Percentiles rank a stretch among this genome's conserved stretches.
These are phyloP conservation scores for Lasiosphaeriaceae sp. DNA, from an alignment of 495 filamentous ascomycete genomes.

Conservation along the genomic window DNA sequence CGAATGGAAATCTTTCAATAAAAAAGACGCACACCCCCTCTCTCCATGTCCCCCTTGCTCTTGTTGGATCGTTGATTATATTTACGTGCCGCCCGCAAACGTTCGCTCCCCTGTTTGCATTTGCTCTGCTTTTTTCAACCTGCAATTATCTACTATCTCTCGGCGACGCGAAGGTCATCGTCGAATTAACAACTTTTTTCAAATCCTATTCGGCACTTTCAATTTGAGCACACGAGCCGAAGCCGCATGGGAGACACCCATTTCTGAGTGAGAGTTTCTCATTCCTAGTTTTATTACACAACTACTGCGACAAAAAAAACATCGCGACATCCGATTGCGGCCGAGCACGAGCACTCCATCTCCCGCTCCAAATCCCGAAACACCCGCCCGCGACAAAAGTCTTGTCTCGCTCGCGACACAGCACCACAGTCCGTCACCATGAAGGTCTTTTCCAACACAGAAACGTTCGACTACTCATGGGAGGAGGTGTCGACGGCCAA, in stretches of 20 bases:
- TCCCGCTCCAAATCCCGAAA: neutral
- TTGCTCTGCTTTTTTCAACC: neutral
- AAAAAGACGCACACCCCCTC: neutral
- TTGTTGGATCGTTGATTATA: neutral
- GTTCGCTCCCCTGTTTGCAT: too few relatives aligned
- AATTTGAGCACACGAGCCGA: neutral
- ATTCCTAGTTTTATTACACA: neutral
- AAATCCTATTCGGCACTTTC: neutral
- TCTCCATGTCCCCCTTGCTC: neutral
- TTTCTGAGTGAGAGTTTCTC: neutral
- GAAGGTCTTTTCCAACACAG: constrained; percentile 88
- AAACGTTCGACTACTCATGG: constrained; percentile 96
- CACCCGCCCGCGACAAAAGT: neutral
- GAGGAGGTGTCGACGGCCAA: constrained; percentile 98
- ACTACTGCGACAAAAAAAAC: neutral
- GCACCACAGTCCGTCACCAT: constrained; percentile 45
- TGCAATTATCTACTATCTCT: neutral
- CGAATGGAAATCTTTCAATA: neutral
- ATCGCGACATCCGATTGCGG: neutral
- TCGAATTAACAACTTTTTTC: neutral
- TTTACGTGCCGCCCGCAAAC: neutral
- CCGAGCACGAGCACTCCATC: neutral
- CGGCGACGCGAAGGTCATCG: constrained; percentile 3
- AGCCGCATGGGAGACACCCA: neutral
- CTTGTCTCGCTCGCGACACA: neutral